Percentiles rank a stretch among this genome's conserved stretches.
phyloP scores from a whole-genome alignment of 495 filamentous ascomycete genomes.

The Penicillium paradoxum region DNA sequence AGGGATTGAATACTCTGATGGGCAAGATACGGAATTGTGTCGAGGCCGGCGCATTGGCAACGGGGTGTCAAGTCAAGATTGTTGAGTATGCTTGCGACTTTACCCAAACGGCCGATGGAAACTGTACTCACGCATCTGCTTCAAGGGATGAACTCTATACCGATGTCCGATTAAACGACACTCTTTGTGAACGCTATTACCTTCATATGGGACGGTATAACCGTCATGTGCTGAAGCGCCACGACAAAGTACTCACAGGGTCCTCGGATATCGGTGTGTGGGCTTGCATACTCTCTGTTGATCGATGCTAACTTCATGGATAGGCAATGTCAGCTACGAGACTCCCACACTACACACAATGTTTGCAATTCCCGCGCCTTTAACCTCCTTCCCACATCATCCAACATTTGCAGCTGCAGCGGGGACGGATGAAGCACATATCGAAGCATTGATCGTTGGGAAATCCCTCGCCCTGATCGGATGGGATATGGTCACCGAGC shows the following conservation, averaged over 20 bases:
- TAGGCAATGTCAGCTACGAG: slow-evolving; percentile 59
- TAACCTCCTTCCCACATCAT: slow-evolving; percentile 52
- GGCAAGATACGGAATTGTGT: slow-evolving; percentile 54
- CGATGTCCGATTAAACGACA: slow-evolving; percentile 57
- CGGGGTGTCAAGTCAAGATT: slow-evolving; percentile 51
- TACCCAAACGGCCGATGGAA: neutral
- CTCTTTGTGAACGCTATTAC: slow-evolving; percentile 49
- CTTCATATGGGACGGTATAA: slow-evolving; percentile 47
- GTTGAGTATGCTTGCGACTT: slow-evolving; percentile 26
- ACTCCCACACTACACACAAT: slow-evolving; percentile 57
- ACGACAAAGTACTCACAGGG: slow-evolving; percentile 45
- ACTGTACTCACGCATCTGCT: neutral
- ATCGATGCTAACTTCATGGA: neutral
- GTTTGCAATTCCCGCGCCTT: slow-evolving; percentile 49
- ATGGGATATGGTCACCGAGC: slow-evolving; percentile 47
- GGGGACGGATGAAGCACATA: slow-evolving; percentile 50
- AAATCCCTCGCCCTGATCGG: slow-evolving; percentile 53
- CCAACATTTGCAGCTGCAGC: slow-evolving; percentile 55
- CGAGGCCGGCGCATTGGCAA: slow-evolving; percentile 55
- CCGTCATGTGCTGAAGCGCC: slow-evolving; percentile 41
- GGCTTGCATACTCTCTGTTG: neutral
- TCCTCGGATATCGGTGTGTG: slow-evolving; percentile 54
- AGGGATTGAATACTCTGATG: slow-evolving; percentile 43
- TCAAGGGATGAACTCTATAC: slow-evolving; percentile 45
- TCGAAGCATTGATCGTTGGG: slow-evolving; percentile 46